phyloP scores from a whole-genome alignment of 1,284 basidiomycete genomes.

The Caloboletus inedulis region DNA sequence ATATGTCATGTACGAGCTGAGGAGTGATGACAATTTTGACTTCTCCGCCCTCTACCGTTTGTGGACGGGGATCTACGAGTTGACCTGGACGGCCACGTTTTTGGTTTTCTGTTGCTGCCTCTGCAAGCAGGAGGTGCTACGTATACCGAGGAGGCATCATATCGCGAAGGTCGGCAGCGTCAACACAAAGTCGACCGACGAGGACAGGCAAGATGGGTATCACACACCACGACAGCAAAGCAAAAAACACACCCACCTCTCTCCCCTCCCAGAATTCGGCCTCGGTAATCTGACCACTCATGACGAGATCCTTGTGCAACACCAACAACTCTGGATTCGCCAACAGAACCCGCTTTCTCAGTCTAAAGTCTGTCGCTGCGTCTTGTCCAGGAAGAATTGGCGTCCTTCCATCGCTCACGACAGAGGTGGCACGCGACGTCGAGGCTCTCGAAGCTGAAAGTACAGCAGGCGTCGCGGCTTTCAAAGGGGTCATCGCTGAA shows the following conservation, averaged over 20 bases:
- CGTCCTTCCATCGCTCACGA: slow-evolving; percentile 53
- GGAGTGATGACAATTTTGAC: slow-evolving; percentile 91
- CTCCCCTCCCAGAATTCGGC: slow-evolving; percentile 94
- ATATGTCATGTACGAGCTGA: slow-evolving; percentile 92
- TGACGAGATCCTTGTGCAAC: slow-evolving; percentile 84
- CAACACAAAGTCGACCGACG: not conserved
- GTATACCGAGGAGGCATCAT: slow-evolving; percentile 1
- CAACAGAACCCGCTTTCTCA: slow-evolving; percentile 78
- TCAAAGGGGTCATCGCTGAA: slow-evolving; percentile 27
- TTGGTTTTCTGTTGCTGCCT: slow-evolving; percentile 71
- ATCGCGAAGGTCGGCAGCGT: not conserved
- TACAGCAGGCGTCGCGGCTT: slow-evolving; percentile 27
- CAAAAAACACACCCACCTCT: slow-evolving; percentile 56
- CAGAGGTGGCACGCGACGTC: slow-evolving; percentile 58
- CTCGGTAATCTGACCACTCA: slow-evolving; percentile 82
- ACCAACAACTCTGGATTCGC: slow-evolving; percentile 71
- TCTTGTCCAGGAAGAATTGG: slow-evolving; percentile 57
- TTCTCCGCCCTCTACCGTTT: slow-evolving; percentile 75
- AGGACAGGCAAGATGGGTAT: not conserved
- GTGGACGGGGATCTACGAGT: slow-evolving; percentile 86
- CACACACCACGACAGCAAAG: not conserved
- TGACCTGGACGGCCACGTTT: slow-evolving; percentile 81
- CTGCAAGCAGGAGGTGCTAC: slow-evolving; percentile 67
- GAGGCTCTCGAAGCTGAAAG: slow-evolving; percentile 36
- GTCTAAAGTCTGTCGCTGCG: slow-evolving; percentile 60